Evolutionary conservation across 805 yeast genomes (phyloP), one percentile per base, ranked within the genome.

Genomic region (Clavispora carvajalis): DNA sequence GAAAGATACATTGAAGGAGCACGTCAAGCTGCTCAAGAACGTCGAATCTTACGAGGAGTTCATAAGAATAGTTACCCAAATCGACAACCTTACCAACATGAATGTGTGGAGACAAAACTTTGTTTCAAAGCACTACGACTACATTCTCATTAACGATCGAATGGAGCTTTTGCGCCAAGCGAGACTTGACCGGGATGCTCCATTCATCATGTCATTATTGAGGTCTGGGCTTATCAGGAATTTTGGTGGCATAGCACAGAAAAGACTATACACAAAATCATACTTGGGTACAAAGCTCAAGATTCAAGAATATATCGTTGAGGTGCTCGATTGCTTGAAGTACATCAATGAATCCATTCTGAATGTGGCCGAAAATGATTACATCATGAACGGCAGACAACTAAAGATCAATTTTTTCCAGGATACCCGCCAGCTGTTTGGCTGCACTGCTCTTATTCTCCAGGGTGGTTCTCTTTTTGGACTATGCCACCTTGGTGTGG

Each of bases 391-490:
- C 47, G 66, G 72, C 41, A 69, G 71, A 41, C 91, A 76, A 64
- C 66, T 70, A 58, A 85, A 76, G 53, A 71, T 76, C 47, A 89
- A 77, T 61, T 87, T 85, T 60, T 89, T 83, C 65, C 93, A 80
- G 58, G 96, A 82, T 63, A 87, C 86, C 13, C 76, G 86, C 52
- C 89, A 88, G 58, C 81, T 95, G 0, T 77, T 85, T 59, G 99
- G 99, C 0, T 77, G 87, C 36, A 88, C 98, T 0, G 97, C 97
- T 0, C 68, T 93, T 41, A 77, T 91, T 28, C 67, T 93, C 19
- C 97, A 93, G 62, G 99, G 99, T 22, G 98, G 99, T 2, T 85
- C 97, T 0, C 65, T 93, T 17, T 93, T 91, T 65, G 98, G 99
- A 0, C 66, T 93, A 46, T 90, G 95, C 53, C 99, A 93, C 60